phyloP scores from a whole-genome alignment of 179 eudicot species.

The Amaranthus tricolor region DNA sequence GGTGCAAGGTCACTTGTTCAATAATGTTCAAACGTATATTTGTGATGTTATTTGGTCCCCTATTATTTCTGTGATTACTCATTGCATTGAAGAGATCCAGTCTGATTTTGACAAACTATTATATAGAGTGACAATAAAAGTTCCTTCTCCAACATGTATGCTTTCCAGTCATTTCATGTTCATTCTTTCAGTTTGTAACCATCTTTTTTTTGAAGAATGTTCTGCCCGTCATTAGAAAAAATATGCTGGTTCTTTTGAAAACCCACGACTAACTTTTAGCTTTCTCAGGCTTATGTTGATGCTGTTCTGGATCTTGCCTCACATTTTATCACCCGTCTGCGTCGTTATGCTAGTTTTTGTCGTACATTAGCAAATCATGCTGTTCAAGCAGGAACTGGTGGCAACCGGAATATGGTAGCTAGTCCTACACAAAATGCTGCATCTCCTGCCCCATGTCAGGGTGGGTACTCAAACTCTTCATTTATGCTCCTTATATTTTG shows the following conservation, averaged over 20 bases:
- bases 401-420: slow-evolving; percentile 79
- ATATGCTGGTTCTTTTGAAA: background rate
- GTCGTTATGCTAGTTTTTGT: slow-evolving; percentile 98
- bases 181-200: background rate
- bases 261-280: slow-evolving; percentile 4
- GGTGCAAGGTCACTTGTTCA: no score
- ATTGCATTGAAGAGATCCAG: background rate
- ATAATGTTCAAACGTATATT: no score
- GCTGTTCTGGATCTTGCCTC: slow-evolving; percentile 95
- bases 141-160: background rate
- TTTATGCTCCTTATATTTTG: background rate
- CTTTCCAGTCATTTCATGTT: background rate
- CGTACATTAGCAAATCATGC: slow-evolving; percentile 97
- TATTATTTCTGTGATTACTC: no score
- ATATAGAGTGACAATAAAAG: background rate
- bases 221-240: background rate
- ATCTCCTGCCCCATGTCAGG: slow-evolving; percentile 74
- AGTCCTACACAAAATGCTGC: slow-evolving; percentile 85
- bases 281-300: slow-evolving; percentile 93
- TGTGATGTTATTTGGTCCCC: no score
- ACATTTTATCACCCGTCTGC: slow-evolving; percentile 92
- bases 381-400: slow-evolving; percentile 82
- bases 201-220: background rate
- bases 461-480: slow-evolving; percentile 38
- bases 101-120: background rate